Conservation (phyloP, 2,329 filamentous ascomycete genomes). For the Drechslerella coelobrocha region DNA sequence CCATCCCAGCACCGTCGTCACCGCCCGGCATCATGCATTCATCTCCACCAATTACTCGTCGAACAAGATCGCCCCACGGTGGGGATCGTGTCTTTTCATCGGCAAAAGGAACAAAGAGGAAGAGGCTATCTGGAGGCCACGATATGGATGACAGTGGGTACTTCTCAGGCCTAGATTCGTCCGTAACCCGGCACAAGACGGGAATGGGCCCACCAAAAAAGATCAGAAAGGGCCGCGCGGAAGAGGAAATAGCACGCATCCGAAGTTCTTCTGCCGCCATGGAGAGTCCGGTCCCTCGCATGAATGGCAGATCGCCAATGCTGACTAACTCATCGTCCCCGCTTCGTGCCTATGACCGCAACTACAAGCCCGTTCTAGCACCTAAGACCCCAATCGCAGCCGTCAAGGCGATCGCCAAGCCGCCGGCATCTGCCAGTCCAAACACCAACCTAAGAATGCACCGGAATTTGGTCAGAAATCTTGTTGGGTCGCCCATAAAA, state of each 20-base stretch:
- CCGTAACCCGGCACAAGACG: conserved; percentile 76
- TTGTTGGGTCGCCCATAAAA: conserved; percentile 77
- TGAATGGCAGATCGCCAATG: conserved; percentile 48
- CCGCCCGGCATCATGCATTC: conserved; percentile 78
- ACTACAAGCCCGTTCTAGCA: conserved; percentile 67
- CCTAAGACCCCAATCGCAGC: conserved; percentile 75
- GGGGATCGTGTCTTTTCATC: conserved; percentile 59
- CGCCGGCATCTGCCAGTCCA: conserved; percentile 81
- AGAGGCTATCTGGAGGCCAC: conserved; percentile 66
- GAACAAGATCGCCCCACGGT: conserved; percentile 77
- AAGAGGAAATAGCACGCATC: conserved; percentile 92
- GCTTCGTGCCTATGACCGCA: conserved; percentile 65
- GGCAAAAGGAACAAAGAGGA: conserved; percentile 66
- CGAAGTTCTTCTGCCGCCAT: conserved; percentile 78
- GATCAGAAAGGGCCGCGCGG: conserved; percentile 86
- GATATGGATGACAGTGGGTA: conserved; percentile 90
- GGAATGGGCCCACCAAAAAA: conserved; percentile 81
- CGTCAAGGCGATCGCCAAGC: conserved; percentile 63
- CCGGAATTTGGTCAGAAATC: conserved; percentile 77
- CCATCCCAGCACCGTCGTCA: conserved; percentile 62
- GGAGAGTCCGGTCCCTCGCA: conserved; percentile 74
- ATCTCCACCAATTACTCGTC: conserved; percentile 79
- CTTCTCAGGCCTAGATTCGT: conserved; percentile 94
- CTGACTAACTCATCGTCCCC: conserved; percentile 70
- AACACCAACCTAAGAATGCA: conserved; percentile 91